These are phyloP conservation scores for Apiotrichum porosum DNA, from an alignment of 1,284 basidiomycete species.

Conservation along the genomic window DNA sequence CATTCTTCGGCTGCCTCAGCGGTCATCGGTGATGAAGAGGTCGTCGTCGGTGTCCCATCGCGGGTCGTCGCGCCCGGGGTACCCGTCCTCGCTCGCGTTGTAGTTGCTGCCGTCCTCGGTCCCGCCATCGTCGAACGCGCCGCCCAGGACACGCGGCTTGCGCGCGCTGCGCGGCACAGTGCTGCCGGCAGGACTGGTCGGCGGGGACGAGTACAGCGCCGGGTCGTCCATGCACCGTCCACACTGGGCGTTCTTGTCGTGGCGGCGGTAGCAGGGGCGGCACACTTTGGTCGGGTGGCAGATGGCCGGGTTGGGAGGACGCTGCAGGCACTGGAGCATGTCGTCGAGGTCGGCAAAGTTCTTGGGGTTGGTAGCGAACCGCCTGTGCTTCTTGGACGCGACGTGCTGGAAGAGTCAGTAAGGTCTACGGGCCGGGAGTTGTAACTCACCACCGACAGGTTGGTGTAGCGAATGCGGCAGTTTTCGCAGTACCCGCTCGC, in stretches of 20 bases:
- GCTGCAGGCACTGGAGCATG: slow-evolving; percentile 67
- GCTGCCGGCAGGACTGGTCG: background rate
- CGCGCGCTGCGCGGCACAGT: background rate
- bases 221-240: slow-evolving; percentile 18
- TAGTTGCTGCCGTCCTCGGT: background rate
- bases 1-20: too few relatives aligned
- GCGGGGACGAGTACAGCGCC: slow-evolving; percentile 9
- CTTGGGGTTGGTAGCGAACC: slow-evolving; percentile 72
- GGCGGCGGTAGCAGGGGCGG: slow-evolving; percentile 20
- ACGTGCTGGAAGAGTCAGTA: slow-evolving; percentile 62
- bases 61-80: too few relatives aligned
- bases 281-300: slow-evolving; percentile 16
- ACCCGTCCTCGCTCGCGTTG: too few relatives aligned
- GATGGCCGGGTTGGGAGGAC: slow-evolving; percentile 54
- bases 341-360: slow-evolving; percentile 82
- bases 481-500: slow-evolving; percentile 92
- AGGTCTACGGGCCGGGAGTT: background rate
- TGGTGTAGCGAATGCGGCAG: slow-evolving; percentile 83
- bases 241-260: slow-evolving; percentile 19
- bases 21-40: too few relatives aligned
- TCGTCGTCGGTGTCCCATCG: too few relatives aligned
- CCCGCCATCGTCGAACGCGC: background rate
- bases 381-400: slow-evolving; percentile 68
- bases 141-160: background rate
- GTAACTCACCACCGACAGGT: slow-evolving; percentile 70